These are phyloP conservation scores for Phialophora tarda DNA, from an alignment of 2,329 filamentous ascomycete genomes.

Conservation along the genomic window DNA sequence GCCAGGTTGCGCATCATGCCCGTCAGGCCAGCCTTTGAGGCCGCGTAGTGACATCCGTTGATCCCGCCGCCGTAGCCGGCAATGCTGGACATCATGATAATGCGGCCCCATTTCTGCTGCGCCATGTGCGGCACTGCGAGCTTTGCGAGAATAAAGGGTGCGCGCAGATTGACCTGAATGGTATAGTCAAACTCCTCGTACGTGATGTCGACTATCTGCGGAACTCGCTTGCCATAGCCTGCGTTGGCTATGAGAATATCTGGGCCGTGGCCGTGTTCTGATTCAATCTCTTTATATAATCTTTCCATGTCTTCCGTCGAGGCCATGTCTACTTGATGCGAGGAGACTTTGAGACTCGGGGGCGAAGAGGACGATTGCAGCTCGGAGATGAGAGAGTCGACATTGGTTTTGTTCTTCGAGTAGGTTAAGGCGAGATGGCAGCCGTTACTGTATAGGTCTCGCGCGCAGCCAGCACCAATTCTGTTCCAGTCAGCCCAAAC, in stretches of 20 bases:
- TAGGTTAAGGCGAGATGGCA: conserved; percentile 66
- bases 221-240: conserved; percentile 67
- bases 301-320: conserved; percentile 59
- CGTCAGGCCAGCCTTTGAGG: conserved; percentile 66
- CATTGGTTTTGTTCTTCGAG: conserved; percentile 56
- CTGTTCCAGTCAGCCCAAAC: conserved; percentile 45
- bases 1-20: conserved; percentile 71
- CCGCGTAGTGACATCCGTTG: conserved; percentile 62
- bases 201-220: conserved; percentile 62
- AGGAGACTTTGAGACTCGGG: conserved; percentile 51
- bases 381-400: conserved; percentile 53
- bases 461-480: conserved; percentile 66
- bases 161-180: conserved; percentile 65
- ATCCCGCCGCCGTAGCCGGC: conserved; percentile 68
- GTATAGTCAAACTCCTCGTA: conserved; percentile 70
- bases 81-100: conserved; percentile 69
- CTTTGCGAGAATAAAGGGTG: conserved; percentile 67
- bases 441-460: conserved; percentile 59
- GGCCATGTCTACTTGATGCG: conserved; percentile 65
- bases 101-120: conserved; percentile 64
- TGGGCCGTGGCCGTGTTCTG: conserved; percentile 60
- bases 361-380: conserved; percentile 41
- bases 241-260: conserved; percentile 72
- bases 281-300: conserved; percentile 62
- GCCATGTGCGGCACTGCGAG: conserved; percentile 67